A percentile compares a stretch with the other conserved stretches of the same genome.
Conservation (phyloP, 441 rosid genomes). For the Bruguiera hainesii region DNA sequence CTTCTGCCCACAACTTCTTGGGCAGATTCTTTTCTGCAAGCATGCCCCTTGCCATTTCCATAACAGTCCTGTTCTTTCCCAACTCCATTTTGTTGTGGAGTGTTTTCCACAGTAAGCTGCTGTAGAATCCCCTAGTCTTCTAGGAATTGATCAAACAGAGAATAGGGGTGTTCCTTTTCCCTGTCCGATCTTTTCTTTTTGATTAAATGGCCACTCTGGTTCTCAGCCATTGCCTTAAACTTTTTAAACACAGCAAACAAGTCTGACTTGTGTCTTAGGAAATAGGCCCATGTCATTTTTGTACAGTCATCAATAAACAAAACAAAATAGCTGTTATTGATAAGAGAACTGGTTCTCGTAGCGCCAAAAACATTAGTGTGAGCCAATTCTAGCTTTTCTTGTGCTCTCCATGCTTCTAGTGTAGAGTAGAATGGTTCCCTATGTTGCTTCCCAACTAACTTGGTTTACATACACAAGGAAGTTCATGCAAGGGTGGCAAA, state of each 20-base stretch:
- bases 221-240: neutral
- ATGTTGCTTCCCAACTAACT: neutral
- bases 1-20: slow-evolving; percentile 1
- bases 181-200: neutral
- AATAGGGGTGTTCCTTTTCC: neutral
- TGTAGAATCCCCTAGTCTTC: neutral
- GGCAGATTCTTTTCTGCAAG: neutral
- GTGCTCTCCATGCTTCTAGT: neutral
- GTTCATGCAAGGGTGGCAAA: neutral
- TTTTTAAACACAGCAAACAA: neutral
- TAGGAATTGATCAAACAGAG: neutral
- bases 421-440: neutral
- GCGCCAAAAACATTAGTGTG: neutral
- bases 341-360: neutral
- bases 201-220: neutral
- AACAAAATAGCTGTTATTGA: neutral
- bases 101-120: neutral
- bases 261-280: neutral
- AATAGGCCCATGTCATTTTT: neutral
- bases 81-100: neutral
- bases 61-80: neutral
- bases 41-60: slow-evolving; percentile 5
- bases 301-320: neutral
- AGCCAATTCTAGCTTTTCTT: neutral
- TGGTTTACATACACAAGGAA: neutral